Evolutionary conservation across 768 basidiomycete genomes (phyloP), one percentile per base, ranked within the genome.

Genomic region (Suillus ampliporus): DNA sequence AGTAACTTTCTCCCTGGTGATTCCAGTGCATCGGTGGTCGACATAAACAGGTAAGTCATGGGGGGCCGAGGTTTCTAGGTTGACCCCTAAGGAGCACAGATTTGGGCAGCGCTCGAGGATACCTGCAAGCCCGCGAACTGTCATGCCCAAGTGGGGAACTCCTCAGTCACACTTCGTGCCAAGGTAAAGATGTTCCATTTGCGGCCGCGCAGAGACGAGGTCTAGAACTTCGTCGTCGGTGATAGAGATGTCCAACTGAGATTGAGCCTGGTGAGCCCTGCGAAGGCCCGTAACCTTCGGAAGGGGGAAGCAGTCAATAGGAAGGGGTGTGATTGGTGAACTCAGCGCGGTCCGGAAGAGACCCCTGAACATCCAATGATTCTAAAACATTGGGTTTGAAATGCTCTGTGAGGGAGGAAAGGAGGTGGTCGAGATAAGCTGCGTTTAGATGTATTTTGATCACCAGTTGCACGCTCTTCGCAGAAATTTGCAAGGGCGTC

Each of bases 31-130:
- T 26, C 23, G 17, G 23, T 19, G 3, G 26, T 40, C 38, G 10
- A 56, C 5, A 9, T 26, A 26, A 5, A 26, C 23, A 3, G 8
- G 52, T 5, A 11, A 19, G 38, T 40, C 54, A 23, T 26, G 4
- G 23, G 17, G 23, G 17, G 11, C 0, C 17, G 3, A 40, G 10
- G 54, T 7, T 15, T 56, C 54, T 26, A 56, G 17, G 54, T 56
- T 38, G 17, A 56, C 37, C 23, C 53, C 54, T 26, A 56, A 17
- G 9, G 37, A 19, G 5, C 37, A 23, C 21, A 54, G 2, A 23
- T 23, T 54, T 17, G 35, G 53, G 13, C 35, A 54, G 21, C 35
- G 35, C 38, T 56, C 23, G 3, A 56, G 54, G 23, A 56, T 56
- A 26, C 53, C 37, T 9, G 23, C 38, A 56, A 56, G 54, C 23